Percentiles rank a stretch among this genome's conserved stretches.
Conservation (phyloP, 2,329 filamentous ascomycete species). For the Stemphylium vesicarium region DNA sequence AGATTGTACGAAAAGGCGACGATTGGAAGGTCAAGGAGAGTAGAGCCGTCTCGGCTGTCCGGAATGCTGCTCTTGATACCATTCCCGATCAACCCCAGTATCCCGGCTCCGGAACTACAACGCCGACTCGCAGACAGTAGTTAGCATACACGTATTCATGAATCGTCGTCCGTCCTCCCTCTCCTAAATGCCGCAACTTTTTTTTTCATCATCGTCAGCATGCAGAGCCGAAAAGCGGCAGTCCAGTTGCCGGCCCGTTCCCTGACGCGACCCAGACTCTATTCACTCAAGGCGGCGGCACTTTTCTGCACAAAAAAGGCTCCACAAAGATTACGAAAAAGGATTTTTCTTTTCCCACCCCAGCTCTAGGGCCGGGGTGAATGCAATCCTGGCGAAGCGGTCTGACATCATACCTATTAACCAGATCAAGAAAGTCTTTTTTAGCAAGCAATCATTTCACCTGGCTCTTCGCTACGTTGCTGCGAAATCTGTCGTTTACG, state of each 20-base stretch:
- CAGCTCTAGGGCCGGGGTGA: background rate
- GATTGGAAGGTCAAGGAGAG: slow-evolving; percentile 53
- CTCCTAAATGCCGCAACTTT: slow-evolving; percentile 1
- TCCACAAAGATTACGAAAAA: background rate
- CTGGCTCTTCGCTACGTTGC: background rate
- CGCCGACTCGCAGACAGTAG: slow-evolving; percentile 4
- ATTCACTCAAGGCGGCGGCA: background rate
- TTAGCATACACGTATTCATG: background rate
- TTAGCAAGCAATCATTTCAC: background rate
- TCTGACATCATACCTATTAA: slow-evolving; percentile 1
- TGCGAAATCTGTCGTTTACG: slow-evolving; percentile 2
- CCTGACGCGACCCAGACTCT: background rate
- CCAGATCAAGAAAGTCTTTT: background rate
- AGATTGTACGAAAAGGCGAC: slow-evolving; percentile 48
- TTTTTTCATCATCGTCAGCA: background rate
- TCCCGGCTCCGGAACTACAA: slow-evolving; percentile 18
- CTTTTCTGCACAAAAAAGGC: background rate
- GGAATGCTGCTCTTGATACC: slow-evolving; percentile 39
- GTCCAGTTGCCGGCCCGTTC: background rate
- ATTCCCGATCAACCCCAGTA: slow-evolving; percentile 18
- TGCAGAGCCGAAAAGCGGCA: background rate
- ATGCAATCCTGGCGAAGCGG: background rate
- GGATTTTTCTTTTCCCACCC: background rate
- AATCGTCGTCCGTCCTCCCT: background rate
- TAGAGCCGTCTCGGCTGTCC: slow-evolving; percentile 50